Conservation (phyloP, 2,329 filamentous ascomycete species). For the Xylogone sp. region DNA sequence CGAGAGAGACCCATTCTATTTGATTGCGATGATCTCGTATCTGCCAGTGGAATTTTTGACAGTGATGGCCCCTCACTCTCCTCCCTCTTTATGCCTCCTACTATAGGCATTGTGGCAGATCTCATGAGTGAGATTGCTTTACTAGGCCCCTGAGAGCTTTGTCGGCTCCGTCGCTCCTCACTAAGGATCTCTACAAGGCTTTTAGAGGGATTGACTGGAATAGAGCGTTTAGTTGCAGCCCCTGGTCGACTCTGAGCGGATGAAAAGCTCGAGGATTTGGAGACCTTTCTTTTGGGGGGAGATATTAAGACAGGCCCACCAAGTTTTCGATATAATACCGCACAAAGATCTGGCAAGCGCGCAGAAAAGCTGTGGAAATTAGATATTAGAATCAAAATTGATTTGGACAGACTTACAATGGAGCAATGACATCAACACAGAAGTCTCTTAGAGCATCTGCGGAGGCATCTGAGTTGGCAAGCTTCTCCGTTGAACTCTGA, state of each 20-base stretch:
- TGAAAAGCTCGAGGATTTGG: slow-evolving; percentile 39
- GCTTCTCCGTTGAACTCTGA: slow-evolving; percentile 16
- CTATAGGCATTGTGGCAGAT: slow-evolving; percentile 60
- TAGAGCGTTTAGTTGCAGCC: slow-evolving; percentile 44
- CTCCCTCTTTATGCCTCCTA: slow-evolving; percentile 65
- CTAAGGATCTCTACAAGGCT: slow-evolving; percentile 61
- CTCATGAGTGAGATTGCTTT: slow-evolving; percentile 61
- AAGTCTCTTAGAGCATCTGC: slow-evolving; percentile 69
- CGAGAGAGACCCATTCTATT: slow-evolving; percentile 30
- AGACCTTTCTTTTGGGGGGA: slow-evolving; percentile 46
- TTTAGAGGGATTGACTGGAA: slow-evolving; percentile 37
- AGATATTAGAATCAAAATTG: slow-evolving; percentile 20
- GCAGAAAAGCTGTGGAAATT: slow-evolving; percentile 60
- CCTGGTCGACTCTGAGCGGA: slow-evolving; percentile 45
- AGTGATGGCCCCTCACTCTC: slow-evolving; percentile 55
- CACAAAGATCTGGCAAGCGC: slow-evolving; percentile 68
- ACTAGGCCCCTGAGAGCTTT: slow-evolving; percentile 52
- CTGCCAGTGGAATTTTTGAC: slow-evolving; percentile 44
- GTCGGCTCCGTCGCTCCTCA: slow-evolving; percentile 52
- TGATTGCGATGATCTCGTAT: slow-evolving; percentile 31
- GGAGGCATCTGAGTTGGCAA: slow-evolving; percentile 7
- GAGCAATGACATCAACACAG: slow-evolving; percentile 75
- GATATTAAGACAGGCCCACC: slow-evolving; percentile 65
- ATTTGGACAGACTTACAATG: slow-evolving; percentile 54
- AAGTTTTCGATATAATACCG: slow-evolving; percentile 69